Base-by-base conservation (phyloP, 805 yeast species). In the Zygosaccharomyces pseudorouxii region DNA sequence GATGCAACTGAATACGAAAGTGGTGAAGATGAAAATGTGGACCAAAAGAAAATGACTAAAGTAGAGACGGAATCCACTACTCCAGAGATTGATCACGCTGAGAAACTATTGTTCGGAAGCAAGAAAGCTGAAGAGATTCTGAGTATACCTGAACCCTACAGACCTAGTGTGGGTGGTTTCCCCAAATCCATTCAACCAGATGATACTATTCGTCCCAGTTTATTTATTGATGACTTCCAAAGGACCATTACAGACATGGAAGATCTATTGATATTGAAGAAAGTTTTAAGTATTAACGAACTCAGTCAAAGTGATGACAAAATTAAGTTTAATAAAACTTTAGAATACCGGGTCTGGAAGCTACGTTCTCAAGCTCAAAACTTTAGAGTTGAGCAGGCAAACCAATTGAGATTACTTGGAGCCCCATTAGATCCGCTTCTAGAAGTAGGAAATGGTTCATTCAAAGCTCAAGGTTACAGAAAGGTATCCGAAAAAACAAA, bases 401-500 rank as follows among this genome's bases (percentile, higher is more conserved):
- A 44, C 25, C 67, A 63, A 45, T 38, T 51, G 1, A 46, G 65
- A 22, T 51, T 57, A 8, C 64, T 63, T 38, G 70, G 65, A 14
- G 49, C 55, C 14, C 48, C 59, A 3, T 52, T 59, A 22, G 63
- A 63, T 25, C 54, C 64, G 1, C 11, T 33, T 10, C 14, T 42
- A 1, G 56, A 77, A 38, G 73, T 70, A 38, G 47, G 54, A 0
- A 69, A 83, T 0, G 87, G 89, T 0, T 74, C 86, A 1, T 84
- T 84, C 58, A 77, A 79, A 58, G 81, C 89, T 31, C 80, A 83
- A 48, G 95, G 96, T 0, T 87, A 82, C 62, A 66, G 69, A 40
- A 86, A 85, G 63, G 81, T 88, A 33, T 77, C 84, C 0, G 96
- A 89, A 54, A 73, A 79, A 0, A 75, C 81, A 38, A 90, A 90